phyloP scores from a whole-genome alignment of 306 rosid genomes.

The Biancaea sappan region DNA sequence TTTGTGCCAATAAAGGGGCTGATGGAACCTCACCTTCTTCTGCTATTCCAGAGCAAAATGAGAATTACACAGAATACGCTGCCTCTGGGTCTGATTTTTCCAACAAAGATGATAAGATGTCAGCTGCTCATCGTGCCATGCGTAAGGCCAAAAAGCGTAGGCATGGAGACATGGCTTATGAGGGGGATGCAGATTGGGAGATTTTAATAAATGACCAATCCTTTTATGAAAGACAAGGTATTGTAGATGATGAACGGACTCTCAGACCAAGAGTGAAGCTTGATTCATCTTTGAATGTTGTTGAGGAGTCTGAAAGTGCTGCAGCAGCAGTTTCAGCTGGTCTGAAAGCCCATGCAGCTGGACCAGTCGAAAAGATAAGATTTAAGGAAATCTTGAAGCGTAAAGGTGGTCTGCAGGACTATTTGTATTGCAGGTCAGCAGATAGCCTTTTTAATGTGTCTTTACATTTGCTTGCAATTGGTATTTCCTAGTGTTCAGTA shows the following conservation, averaged over 20 bases:
- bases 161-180: slow-evolving; percentile 98
- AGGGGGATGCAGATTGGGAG: slow-evolving; percentile 99
- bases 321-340: slow-evolving; percentile 95
- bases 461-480: slow-evolving; percentile 35
- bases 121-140: slow-evolving; percentile 47
- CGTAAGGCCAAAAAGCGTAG: slow-evolving; percentile 71
- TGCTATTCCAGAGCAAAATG: slow-evolving; percentile 62
- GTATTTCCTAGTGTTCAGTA: slow-evolving; percentile 31
- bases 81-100: slow-evolving; percentile 55
- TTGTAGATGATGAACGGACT: slow-evolving; percentile 49
- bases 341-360: slow-evolving; percentile 77
- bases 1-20: background rate
- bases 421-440: slow-evolving; percentile 86
- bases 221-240: slow-evolving; percentile 49
- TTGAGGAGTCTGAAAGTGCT: slow-evolving; percentile 69
- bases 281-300: slow-evolving; percentile 59
- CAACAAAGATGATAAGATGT: slow-evolving; percentile 54
- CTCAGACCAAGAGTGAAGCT: slow-evolving; percentile 55
- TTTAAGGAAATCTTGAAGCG: slow-evolving; percentile 96
- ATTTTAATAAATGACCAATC: slow-evolving; percentile 57
- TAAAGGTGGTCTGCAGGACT: slow-evolving; percentile 94
- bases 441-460: slow-evolving; percentile 35
- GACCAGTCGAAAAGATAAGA: slow-evolving; percentile 90
- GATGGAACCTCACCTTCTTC: slow-evolving; percentile 52
- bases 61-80: slow-evolving; percentile 55